phyloP scores from a whole-genome alignment of 2,329 filamentous ascomycete genomes.

The Aspergillus bombycis region DNA sequence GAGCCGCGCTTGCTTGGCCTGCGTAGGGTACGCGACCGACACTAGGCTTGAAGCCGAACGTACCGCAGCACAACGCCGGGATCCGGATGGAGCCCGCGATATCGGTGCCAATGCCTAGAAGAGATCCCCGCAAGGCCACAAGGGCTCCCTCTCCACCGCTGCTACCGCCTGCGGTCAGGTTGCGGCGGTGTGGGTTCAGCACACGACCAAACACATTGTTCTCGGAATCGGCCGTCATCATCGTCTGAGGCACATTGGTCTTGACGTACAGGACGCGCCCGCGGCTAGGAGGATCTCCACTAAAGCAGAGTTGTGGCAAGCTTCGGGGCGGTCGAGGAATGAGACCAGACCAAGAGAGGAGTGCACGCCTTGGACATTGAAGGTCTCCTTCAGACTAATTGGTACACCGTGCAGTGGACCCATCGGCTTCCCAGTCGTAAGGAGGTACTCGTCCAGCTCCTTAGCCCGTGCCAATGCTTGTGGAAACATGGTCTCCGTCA shows the following conservation, averaged over 20 bases:
- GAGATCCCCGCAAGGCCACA: slow-evolving; percentile 59
- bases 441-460: slow-evolving; percentile 33
- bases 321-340: slow-evolving; percentile 61
- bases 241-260: slow-evolving; percentile 67
- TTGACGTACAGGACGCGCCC: slow-evolving; percentile 70
- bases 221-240: slow-evolving; percentile 49
- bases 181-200: slow-evolving; percentile 63
- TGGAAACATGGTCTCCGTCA: slow-evolving; percentile 39
- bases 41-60: slow-evolving; percentile 51
- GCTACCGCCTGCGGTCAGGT: slow-evolving; percentile 64
- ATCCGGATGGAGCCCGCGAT: slow-evolving; percentile 51
- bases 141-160: slow-evolving; percentile 68
- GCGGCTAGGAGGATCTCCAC: slow-evolving; percentile 60
- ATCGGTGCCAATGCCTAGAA: slow-evolving; percentile 65
- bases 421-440: slow-evolving; percentile 21
- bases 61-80: slow-evolving; percentile 53
- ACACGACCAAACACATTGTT: slow-evolving; percentile 65
- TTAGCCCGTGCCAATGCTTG: slow-evolving; percentile 35
- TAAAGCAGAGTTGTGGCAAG: slow-evolving; percentile 53
- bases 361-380: slow-evolving; percentile 21
- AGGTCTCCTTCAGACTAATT: slow-evolving; percentile 35
- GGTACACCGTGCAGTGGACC: slow-evolving; percentile 41
- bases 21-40: slow-evolving; percentile 53
- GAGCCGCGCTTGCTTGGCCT: slow-evolving; percentile 41
- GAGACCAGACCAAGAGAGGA: slow-evolving; percentile 58